Evolutionary conservation across 495 filamentous ascomycete genomes (phyloP).

Genomic region (Pseudotulostoma volvatum): DNA sequence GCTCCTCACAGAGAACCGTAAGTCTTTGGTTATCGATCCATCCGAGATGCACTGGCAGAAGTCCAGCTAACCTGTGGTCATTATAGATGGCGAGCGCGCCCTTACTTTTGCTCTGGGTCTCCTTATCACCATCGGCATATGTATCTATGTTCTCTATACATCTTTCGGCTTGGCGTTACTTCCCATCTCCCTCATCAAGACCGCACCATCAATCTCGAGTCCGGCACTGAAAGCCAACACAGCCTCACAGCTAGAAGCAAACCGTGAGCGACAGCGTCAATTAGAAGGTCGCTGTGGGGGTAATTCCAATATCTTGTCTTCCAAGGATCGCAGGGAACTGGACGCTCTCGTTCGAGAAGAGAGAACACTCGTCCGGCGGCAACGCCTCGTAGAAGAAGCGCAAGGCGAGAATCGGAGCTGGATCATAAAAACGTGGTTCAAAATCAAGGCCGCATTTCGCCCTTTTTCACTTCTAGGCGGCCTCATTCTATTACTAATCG

Average conservation of each 20-base stretch:
- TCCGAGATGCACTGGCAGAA: too few species aligned
- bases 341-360: constrained; percentile 80
- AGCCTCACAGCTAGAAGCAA: constrained; percentile 60
- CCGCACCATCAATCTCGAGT: constrained; percentile 63
- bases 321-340: constrained; percentile 76
- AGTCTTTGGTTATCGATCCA: too few species aligned
- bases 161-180: constrained; percentile 77
- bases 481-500: constrained; percentile 52
- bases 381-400: constrained; percentile 70
- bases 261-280: constrained; percentile 80
- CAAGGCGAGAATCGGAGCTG: constrained; percentile 54
- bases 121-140: constrained; percentile 66
- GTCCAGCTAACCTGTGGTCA: constrained; percentile 10
- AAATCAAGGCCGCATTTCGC: constrained; percentile 57
- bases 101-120: constrained; percentile 77
- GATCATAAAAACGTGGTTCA: constrained; percentile 56
- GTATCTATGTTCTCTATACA: constrained; percentile 78
- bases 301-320: constrained; percentile 51
- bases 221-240: constrained; percentile 61
- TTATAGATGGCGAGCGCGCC: constrained; percentile 68
- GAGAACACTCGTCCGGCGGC: constrained; percentile 74
- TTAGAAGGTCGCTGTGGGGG: constrained; percentile 75
- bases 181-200: constrained; percentile 80
- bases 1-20: constrained; percentile 66
- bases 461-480: constrained; percentile 80